Evolutionary conservation across 495 filamentous ascomycete genomes (phyloP), one percentile per base, ranked within the genome.

Genomic region (Neurospora sp.): DNA sequence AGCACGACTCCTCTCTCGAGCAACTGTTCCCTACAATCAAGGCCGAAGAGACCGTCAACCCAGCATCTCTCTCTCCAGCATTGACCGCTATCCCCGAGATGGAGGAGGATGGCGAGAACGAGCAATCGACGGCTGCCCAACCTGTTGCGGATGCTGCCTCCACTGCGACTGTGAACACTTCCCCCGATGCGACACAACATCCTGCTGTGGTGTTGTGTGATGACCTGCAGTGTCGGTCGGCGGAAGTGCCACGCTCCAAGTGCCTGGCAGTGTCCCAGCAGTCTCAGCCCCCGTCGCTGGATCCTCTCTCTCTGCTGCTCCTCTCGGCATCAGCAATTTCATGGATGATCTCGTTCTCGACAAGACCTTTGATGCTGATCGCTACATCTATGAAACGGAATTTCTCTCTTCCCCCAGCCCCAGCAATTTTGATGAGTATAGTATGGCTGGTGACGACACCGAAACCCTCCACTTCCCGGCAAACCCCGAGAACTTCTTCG

Each of bases 211-310:
- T 97, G 94, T 97, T 98, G 95, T 98, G 93, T 87, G 70, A 69
- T 61, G 96, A 95, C 96, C 96, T 97, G 96, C 96, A 91, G 96
- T 99, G 96, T 98, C 96, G 89, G 90, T 94, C 90, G 88, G 86
- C 83, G 84, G 86, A 83, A 82, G 84, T 80, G 78, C 82, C 83
- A 79, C 82, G 72, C 71, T 77, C 79, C 80, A 85, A 84, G 87
- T 90, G 87, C 88, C 81, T 85, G 85, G 81, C 80, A 81, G 81
- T 81, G 81, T 86, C 81, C 77, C 87, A 83, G 79, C 84, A 79
- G 83, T 86, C 79, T 85, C 87, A 81, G 81, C 87, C 81, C 81
- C 87, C 83, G 78, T 79, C 81, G 70, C 82, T 82, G 77, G 80
- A 83, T 74, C 81, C 84, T 79, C 86, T 87, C 83, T 85, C 89